Conservation (phyloP, 805 yeast genomes). For the Candida xyloterini region DNA sequence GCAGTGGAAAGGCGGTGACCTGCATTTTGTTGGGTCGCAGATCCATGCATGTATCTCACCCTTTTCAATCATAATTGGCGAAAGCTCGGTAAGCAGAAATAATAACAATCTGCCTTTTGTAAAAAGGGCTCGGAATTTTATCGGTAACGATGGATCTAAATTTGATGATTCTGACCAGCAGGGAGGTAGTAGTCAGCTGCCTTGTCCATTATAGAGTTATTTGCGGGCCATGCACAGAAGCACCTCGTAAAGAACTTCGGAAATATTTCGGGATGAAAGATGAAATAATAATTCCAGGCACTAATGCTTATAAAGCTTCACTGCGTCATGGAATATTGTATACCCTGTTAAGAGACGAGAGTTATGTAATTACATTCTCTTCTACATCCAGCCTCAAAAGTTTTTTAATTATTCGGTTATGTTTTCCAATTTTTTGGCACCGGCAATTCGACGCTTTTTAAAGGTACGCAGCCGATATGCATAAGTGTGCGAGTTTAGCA, state of each 20-base stretch:
- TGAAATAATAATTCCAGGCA: no score
- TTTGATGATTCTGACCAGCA: no score
- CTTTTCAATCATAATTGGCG: background rate
- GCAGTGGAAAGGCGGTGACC: conserved; percentile 1
- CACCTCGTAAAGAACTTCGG: no score
- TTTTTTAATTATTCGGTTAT: background rate
- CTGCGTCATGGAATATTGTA: background rate
- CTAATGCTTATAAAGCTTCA: background rate
- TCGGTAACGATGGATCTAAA: no score
- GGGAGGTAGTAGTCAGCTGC: no score
- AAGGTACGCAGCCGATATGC: background rate
- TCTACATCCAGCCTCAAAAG: background rate
- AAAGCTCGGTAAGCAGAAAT: background rate
- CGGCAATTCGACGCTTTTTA: no score
- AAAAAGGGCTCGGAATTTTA: background rate
- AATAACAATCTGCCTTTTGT: background rate
- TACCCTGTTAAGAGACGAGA: background rate
- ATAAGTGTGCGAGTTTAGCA: conserved; percentile 1
- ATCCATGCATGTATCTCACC: background rate
- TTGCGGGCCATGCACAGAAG: no score
- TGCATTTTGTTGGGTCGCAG: background rate
- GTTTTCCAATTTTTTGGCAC: background rate
- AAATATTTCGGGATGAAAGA: no score
- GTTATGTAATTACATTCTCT: background rate
- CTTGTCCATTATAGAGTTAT: no score